Conservation (phyloP, 2,329 filamentous ascomycete species). For the Elsinoe necatrix region DNA sequence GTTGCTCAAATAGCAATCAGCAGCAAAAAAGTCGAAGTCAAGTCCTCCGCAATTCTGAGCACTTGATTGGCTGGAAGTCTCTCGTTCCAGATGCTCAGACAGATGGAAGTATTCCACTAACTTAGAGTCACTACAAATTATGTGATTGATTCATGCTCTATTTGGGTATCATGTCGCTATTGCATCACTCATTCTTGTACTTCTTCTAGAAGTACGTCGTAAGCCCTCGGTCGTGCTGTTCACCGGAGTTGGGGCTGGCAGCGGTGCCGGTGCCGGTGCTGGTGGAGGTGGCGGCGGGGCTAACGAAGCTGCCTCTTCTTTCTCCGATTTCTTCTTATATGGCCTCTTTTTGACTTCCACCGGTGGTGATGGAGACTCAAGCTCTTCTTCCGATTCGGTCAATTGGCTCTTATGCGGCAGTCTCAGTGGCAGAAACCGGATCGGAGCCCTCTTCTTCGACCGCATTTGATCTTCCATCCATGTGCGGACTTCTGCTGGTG, state of each 20-base stretch:
- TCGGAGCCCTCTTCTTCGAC: slow-evolving; percentile 46
- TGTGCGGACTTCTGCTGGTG: slow-evolving; percentile 43
- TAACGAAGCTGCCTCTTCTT: not conserved
- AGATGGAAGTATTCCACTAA: not conserved
- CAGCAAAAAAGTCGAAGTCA: slow-evolving; percentile 13
- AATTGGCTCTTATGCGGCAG: slow-evolving; percentile 38
- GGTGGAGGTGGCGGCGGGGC: not conserved
- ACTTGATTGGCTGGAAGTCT: slow-evolving; percentile 7
- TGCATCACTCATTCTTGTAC: not conserved
- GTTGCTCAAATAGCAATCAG: not conserved
- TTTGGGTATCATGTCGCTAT: slow-evolving; percentile 14
- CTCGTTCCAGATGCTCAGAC: not conserved
- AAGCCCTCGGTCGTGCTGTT: not conserved
- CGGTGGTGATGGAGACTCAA: not conserved
- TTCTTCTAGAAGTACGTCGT: not conserved
- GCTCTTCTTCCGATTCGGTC: slow-evolving; percentile 29
- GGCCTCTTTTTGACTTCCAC: slow-evolving; percentile 12
- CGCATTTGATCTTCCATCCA: slow-evolving; percentile 52
- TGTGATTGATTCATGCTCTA: not conserved
- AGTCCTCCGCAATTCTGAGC: slow-evolving; percentile 2
- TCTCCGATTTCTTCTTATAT: slow-evolving; percentile 9
- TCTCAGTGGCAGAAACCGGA: slow-evolving; percentile 48
- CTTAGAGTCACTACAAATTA: not conserved
- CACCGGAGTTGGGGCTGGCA: not conserved
- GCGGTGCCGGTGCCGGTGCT: not conserved